These are phyloP conservation scores for Jimgerdemannia flammicorona DNA, from an alignment of 192 early-diverging fungal genomes.

Conservation along the genomic window DNA sequence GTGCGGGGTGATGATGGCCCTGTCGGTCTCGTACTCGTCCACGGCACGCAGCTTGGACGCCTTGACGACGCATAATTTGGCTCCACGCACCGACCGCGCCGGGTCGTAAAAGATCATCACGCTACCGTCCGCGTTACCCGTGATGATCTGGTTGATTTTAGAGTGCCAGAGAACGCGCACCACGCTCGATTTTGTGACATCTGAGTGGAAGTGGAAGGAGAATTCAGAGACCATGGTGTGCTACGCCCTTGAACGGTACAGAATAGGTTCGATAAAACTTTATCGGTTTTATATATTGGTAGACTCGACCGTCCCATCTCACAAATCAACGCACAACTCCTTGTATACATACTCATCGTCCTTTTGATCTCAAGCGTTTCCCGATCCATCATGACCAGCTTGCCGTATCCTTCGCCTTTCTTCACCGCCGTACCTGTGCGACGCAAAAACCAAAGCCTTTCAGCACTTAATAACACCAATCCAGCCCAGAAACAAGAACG, in stretches of 20 bases:
- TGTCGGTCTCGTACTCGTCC: conserved; percentile 60
- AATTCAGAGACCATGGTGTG: neutral
- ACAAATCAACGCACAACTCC: neutral
- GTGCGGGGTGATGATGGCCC: conserved; percentile 85
- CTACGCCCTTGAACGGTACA: too few species aligned
- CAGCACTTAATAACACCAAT: too few species aligned
- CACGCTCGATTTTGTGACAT: conserved; percentile 55
- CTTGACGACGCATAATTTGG: conserved; percentile 64
- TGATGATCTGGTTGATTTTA: conserved; percentile 80
- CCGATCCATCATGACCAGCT: conserved; percentile 62
- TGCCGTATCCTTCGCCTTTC: conserved; percentile 65
- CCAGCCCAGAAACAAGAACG: too few species aligned
- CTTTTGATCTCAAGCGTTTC: conserved; percentile 50
- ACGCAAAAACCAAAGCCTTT: too few species aligned
- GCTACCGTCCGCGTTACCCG: conserved; percentile 71
- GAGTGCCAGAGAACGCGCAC: conserved; percentile 83
- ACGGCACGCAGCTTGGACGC: conserved; percentile 58
- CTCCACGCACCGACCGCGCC: conserved; percentile 60
- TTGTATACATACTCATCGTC: conserved; percentile 42
- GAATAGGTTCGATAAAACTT: too few species aligned
- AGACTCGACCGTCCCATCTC: too few species aligned
- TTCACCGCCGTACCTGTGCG: conserved; percentile 53
- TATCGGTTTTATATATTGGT: too few species aligned
- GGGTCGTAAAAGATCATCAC: conserved; percentile 78
- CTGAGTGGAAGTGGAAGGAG: conserved; percentile 1